Evolutionary conservation across 2,329 filamentous ascomycete genomes (phyloP), one percentile per base, ranked within the genome.

Genomic region (Apiospora rasikravindrae): DNA sequence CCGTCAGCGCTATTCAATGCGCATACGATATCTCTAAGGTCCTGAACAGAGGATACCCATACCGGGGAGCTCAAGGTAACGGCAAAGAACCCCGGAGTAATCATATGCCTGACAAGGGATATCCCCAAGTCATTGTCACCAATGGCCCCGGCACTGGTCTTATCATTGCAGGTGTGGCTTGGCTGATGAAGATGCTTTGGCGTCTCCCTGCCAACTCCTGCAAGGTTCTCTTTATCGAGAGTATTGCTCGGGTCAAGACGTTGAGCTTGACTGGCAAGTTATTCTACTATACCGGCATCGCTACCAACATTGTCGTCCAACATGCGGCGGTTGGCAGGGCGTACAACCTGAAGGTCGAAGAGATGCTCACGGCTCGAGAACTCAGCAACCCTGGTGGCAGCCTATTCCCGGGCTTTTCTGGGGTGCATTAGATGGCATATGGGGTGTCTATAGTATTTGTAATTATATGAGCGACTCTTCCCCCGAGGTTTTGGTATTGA

Each of bases 91-190:
- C 74, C 14, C 49, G 72, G 7, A 26, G 49, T n/a, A 51, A 64
- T 13, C 42, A 42, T 8, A 47, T 76, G 29, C 77, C 78, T 70
- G 49, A 33, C 13, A 47, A 13, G 1, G 80, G 75, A 22, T 91
- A 89, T 73, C 95, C 94, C 0, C 91, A 94, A 77, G 83, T 96
- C 2, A 92, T 98, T 70, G 84, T 97, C 70, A 94, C 93, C 69
- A 98, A 98, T 78, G 96, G 96, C 0, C 96, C 96, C 0, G 96
- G 93, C 0, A 98, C 94, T 0, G 94, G 92, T 0, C 94, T 97
- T 73, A 91, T 97, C 47, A 86, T 98, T 67, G 88, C 86, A 2
- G 70, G 89, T 2, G 83, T 84, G 0, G 87, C 86, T 0, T 84
- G 87, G 51, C 1, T 84, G 0, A 77, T 90, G 67, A 89, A 87